A percentile compares a stretch with the other conserved stretches of the same genome.
Evolutionary conservation across 257 asterid genomes (phyloP).

Genomic region (Capsicum baccatum): DNA sequence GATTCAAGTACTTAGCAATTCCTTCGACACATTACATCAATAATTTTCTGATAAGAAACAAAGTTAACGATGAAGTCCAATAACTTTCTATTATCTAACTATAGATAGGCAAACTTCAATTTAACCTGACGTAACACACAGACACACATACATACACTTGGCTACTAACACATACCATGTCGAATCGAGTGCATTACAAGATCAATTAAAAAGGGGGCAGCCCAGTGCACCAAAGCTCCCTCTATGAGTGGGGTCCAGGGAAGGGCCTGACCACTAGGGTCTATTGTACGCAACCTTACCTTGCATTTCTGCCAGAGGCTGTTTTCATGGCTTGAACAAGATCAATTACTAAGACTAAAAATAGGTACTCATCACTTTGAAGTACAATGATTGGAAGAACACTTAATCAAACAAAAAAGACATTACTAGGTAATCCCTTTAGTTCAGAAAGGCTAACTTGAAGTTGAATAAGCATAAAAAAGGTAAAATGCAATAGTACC

Average conservation of each 20-base stretch:
- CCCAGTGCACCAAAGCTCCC: no score
- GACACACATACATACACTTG: neutral
- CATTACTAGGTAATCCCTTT: constrained; percentile 22
- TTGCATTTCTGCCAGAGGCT: no score
- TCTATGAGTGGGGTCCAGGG: no score
- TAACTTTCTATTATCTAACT: neutral
- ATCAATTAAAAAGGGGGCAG: neutral
- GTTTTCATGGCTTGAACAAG: neutral
- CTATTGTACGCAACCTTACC: no score
- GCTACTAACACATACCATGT: neutral
- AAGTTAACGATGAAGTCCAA: neutral
- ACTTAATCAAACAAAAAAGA: neutral
- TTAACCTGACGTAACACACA: neutral
- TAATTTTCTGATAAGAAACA: neutral
- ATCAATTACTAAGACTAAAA: neutral
- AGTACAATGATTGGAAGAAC: neutral
- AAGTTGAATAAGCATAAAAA: constrained; percentile 22
- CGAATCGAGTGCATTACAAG: constrained; percentile 1
- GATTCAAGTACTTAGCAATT: neutral
- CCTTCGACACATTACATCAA: constrained; percentile 7
- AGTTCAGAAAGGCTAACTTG: constrained; percentile 1
- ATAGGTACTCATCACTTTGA: neutral
- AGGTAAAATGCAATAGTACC: constrained; percentile 48
- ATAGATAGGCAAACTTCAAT: neutral
- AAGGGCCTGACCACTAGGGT: no score